Percentiles rank a stretch among this genome's conserved stretches.
These are phyloP conservation scores for Shiraia bambusicola DNA, from an alignment of 2,329 filamentous ascomycete species.

Conservation along the genomic window DNA sequence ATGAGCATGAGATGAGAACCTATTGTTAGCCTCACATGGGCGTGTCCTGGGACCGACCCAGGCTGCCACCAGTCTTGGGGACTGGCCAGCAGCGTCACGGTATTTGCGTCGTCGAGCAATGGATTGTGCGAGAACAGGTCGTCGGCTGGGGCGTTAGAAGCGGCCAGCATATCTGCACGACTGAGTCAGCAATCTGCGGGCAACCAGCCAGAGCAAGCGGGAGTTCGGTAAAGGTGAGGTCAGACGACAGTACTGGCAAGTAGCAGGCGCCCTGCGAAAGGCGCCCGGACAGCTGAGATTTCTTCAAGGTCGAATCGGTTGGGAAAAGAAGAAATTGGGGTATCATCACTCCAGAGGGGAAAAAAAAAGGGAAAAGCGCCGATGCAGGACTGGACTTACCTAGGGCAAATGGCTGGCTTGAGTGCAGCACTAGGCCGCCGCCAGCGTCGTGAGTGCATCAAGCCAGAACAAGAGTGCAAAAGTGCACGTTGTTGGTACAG, in stretches of 20 bases:
- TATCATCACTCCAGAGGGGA: slow-evolving; percentile 79
- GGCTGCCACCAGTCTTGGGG: not conserved
- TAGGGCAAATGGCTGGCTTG: slow-evolving; percentile 7
- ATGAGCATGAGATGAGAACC: not conserved
- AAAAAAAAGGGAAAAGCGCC: slow-evolving; percentile 12
- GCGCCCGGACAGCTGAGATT: slow-evolving; percentile 65
- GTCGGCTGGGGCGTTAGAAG: not conserved
- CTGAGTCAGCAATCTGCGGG: slow-evolving; percentile 14
- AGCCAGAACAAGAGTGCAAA: not conserved
- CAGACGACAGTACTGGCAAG: slow-evolving; percentile 91
- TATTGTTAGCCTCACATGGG: slow-evolving; percentile 2
- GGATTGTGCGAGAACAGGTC: not conserved
- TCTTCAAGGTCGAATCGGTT: slow-evolving; percentile 88
- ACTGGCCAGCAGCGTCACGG: not conserved
- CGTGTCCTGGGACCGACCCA: not conserved
- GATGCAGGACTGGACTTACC: slow-evolving; percentile 17
- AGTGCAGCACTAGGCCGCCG: slow-evolving; percentile 1
- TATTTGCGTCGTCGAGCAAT: not conserved
- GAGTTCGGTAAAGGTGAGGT: slow-evolving; percentile 42
- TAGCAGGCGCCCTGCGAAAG: slow-evolving; percentile 70
- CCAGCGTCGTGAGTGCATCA: not conserved
- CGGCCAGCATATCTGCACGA: slow-evolving; percentile 4
- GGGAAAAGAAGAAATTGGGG: slow-evolving; percentile 80
- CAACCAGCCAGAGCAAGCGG: not conserved
- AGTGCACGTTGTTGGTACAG: slow-evolving; percentile 7